These are phyloP conservation scores for Acanthamoeba royreba DNA, from an alignment of 208 protist genomes.

Conservation along the genomic window DNA sequence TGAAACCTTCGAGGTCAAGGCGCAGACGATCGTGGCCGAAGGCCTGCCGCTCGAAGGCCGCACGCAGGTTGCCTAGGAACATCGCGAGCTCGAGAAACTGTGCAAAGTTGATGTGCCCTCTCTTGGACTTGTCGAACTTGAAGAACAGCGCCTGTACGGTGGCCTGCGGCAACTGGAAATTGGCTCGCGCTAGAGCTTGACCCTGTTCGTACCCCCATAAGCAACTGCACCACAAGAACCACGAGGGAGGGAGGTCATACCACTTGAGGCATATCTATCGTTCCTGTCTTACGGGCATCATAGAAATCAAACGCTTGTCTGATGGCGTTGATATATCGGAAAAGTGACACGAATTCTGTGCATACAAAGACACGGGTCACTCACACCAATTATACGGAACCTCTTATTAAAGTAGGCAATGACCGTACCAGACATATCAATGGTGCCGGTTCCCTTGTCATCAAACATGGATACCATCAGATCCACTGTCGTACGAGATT, in stretches of 20 bases:
- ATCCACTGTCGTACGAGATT: not conserved
- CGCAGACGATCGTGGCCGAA: not conserved
- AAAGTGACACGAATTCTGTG: not conserved
- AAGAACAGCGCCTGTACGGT: not conserved
- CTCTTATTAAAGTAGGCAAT: too few species aligned
- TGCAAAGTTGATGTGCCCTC: not conserved
- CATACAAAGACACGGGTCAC: not conserved
- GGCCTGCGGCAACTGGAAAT: not conserved
- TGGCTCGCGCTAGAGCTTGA: not conserved
- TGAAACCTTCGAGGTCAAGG: not conserved
- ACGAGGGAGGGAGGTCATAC: not conserved
- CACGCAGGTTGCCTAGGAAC: not conserved
- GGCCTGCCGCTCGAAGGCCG: not conserved
- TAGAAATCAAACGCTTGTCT: not conserved
- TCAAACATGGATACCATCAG: slow-evolving; percentile 13
- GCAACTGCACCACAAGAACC: not conserved
- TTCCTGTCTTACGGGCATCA: not conserved
- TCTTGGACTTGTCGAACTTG: slow-evolving; percentile 1
- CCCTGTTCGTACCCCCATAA: not conserved
- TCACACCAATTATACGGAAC: not conserved
- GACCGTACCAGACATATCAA: not conserved
- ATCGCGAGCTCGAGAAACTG: not conserved
- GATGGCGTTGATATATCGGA: not conserved
- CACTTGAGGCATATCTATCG: not conserved
- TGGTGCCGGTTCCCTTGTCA: not conserved